Percentiles rank a stretch among this genome's conserved stretches.
phyloP scores from a whole-genome alignment of 1,284 basidiomycete genomes.

The Rhodotorula glutinis region DNA sequence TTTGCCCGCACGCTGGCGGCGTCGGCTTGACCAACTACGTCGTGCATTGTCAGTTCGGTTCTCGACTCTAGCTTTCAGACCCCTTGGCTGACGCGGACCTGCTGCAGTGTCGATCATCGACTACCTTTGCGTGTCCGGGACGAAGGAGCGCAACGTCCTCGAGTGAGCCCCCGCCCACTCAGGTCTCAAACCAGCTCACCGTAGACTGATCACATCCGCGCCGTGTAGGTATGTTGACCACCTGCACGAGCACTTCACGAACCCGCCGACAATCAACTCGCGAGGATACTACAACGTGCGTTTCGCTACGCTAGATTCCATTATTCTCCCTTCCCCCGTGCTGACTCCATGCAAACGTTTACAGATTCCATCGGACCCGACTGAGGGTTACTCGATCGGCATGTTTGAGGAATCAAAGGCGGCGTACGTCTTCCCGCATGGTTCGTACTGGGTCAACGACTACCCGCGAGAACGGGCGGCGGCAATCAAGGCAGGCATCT shows the following conservation, averaged over 20 bases:
- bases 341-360: neutral
- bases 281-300: constrained; percentile 77
- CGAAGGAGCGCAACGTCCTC: constrained; percentile 89
- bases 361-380: constrained; percentile 31
- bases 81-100: neutral
- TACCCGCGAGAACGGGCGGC: neutral
- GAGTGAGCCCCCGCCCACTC: constrained; percentile 53
- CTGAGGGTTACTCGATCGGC: constrained; percentile 46
- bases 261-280: constrained; percentile 82
- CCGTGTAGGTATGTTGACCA: constrained; percentile 68
- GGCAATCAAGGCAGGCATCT: constrained; percentile 5
- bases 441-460: constrained; percentile 50
- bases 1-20: constrained; percentile 92
- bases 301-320: neutral
- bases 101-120: constrained; percentile 64
- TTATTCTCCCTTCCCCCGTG: neutral
- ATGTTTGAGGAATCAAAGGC: constrained; percentile 52
- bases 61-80: no score
- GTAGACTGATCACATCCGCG: neutral
- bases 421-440: constrained; percentile 51
- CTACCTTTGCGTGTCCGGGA: constrained; percentile 84
- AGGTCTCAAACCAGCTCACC: neutral
- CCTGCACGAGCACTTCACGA: constrained; percentile 86
- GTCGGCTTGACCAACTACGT: constrained; percentile 94
- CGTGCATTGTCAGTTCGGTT: constrained; percentile 61